These are phyloP conservation scores for Moesziomyces aphidis DNA, from an alignment of 1,284 basidiomycete species.

Conservation along the genomic window DNA sequence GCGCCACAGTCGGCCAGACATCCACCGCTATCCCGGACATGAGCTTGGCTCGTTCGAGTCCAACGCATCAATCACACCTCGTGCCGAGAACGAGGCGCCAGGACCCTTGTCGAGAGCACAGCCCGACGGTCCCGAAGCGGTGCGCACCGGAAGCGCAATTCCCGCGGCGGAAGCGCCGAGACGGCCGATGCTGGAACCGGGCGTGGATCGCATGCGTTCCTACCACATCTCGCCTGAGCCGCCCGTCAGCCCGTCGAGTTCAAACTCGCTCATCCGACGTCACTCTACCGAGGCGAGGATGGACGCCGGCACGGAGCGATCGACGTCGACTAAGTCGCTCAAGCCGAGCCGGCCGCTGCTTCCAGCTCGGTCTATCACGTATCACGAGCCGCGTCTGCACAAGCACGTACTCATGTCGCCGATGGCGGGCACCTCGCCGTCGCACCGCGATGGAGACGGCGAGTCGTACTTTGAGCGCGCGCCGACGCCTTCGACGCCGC, in stretches of 20 bases:
- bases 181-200: constrained; percentile 23
- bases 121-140: neutral
- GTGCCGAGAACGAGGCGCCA: constrained; percentile 16
- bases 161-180: constrained; percentile 5
- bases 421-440: constrained; percentile 20
- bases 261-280: constrained; percentile 52
- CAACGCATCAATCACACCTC: constrained; percentile 20
- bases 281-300: constrained; percentile 59
- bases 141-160: neutral
- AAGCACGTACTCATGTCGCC: constrained; percentile 61
- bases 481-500: constrained; percentile 53
- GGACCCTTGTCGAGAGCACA: constrained; percentile 8
- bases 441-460: constrained; percentile 28
- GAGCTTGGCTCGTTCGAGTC: constrained; percentile 48
- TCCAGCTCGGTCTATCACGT: constrained; percentile 62
- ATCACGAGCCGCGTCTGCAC: constrained; percentile 61
- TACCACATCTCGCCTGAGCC: constrained; percentile 62
- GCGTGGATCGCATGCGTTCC: constrained; percentile 25
- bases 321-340: constrained; percentile 4
- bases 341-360: constrained; percentile 49
- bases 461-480: constrained; percentile 50
- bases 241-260: constrained; percentile 21
- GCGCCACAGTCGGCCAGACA: constrained; percentile 38
- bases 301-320: constrained; percentile 26
- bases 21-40: constrained; percentile 18